Evolutionary conservation across 2,329 filamentous ascomycete genomes (phyloP), one percentile per base, ranked within the genome.

Genomic region (Cercospora sp.): DNA sequence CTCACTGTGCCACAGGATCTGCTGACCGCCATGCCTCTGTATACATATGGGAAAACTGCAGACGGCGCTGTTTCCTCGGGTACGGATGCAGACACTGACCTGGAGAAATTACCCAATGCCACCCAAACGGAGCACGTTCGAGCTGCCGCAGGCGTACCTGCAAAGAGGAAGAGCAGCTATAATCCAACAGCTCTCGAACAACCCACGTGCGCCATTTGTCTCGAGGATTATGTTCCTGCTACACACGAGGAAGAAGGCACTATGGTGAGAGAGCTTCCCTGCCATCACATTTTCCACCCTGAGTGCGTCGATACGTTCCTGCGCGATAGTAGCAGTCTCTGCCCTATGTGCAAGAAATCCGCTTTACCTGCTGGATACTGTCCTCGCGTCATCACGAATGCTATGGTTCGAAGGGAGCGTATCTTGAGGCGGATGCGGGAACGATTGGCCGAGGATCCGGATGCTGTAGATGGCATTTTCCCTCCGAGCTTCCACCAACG

Each of bases 261-360:
- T 0, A 86, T 89, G 20, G 93, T 98, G 65, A 90, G 93, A 65
- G 91, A 97, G 79, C 84, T 98, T 2, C 89, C 92, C 0, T 99
- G 95, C 74, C 89, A 91, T 0, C 95, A 99, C 78, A 94, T 98
- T 66, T 99, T 94, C 79, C 94, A 99, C 73, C 90, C 92, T 0
- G 90, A 91, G 71, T 99, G 95, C 76, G 94, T 98, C 71, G 94
- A 98, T 76, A 87, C 89, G 23, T 97, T 95, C 74, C 83, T 98
- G 12, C 84, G 86, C 53, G 85, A 89, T 64, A 90, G 90, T 76
- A 96, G 91, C 76, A 96, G 92, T 18, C 84, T 97, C 1, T 99
- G 95, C 75, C 94, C 95, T 0, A 84, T 97, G 73, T 99, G 95
- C 83, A 97, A 97, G 78, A 87, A 90, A 69, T 91, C 87, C 60